phyloP scores from a whole-genome alignment of 2,329 filamentous ascomycete genomes.

The Fusarium chuoi region DNA sequence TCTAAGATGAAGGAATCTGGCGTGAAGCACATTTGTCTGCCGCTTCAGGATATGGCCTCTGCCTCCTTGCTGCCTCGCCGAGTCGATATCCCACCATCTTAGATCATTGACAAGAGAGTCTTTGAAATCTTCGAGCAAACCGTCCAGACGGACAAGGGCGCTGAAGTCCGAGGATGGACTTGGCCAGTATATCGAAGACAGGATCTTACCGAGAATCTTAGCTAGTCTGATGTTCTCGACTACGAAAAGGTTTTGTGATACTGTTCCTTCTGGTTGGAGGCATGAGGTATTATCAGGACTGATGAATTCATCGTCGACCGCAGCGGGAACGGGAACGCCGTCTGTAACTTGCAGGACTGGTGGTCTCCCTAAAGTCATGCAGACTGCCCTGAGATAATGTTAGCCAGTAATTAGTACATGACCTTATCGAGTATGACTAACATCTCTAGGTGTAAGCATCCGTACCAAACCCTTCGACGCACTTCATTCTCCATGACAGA shows the following conservation, averaged over 20 bases:
- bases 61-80: rapidly evolving
- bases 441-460: constrained; percentile 2
- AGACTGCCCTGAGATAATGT: background rate
- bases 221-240: constrained; percentile 1
- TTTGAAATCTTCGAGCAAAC: background rate
- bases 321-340: background rate
- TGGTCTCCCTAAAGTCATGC: background rate
- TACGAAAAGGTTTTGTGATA: background rate
- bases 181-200: background rate
- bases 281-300: rapidly evolving
- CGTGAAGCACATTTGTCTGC: background rate
- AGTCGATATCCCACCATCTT: background rate
- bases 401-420: background rate
- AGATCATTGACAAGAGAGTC: rapidly evolving
- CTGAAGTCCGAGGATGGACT: background rate
- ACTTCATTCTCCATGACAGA: background rate
- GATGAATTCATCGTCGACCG: background rate
- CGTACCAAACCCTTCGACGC: constrained; percentile 3
- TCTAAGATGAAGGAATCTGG: background rate
- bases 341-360: background rate
- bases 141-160: background rate
- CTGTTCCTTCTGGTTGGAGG: background rate
- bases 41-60: background rate
- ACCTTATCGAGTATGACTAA: background rate
- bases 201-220: background rate